Evolutionary conservation across 805 yeast genomes (phyloP).

Genomic region (Myxozyma vanderwaltii): DNA sequence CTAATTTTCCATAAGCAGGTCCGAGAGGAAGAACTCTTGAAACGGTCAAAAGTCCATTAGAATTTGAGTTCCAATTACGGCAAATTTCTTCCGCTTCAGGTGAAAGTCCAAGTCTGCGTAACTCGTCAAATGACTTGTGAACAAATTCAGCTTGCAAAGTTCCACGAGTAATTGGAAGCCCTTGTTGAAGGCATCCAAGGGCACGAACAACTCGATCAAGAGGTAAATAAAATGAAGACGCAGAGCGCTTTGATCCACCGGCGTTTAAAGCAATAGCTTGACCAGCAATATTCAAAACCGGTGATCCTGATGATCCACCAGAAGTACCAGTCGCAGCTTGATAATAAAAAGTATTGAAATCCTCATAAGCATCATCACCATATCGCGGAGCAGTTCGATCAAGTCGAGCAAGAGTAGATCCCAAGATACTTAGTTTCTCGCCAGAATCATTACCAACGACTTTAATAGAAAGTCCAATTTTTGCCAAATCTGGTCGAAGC

Average conservation of each 20-base stretch:
- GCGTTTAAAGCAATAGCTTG: conserved; percentile 33
- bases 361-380: conserved; percentile 32
- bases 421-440: conserved; percentile 32
- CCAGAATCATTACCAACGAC: conserved; percentile 34
- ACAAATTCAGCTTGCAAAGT: conserved; percentile 31
- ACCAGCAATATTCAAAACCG: conserved; percentile 33
- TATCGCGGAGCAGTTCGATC: conserved; percentile 32
- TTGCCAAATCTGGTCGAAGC: conserved; percentile 32
- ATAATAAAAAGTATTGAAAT: conserved; percentile 32
- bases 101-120: conserved; percentile 28
- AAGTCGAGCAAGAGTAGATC: conserved; percentile 32
- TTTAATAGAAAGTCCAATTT: conserved; percentile 28
- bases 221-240: conserved; percentile 33
- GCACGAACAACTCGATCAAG: conserved; percentile 33
- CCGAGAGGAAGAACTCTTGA: conserved; percentile 28
- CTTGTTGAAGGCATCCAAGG: conserved; percentile 21
- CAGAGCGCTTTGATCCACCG: conserved; percentile 32
- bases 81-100: conserved; percentile 21
- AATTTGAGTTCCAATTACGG: conserved; percentile 17
- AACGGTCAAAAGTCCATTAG: conserved; percentile 29
- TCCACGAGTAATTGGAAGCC: conserved; percentile 27
- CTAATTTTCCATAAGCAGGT: conserved; percentile 27
- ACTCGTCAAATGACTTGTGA: conserved; percentile 29
- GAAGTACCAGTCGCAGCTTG: conserved; percentile 36
- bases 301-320: conserved; percentile 34